phyloP scores from a whole-genome alignment of 352 stramenopile genomes.

The Phytophthora pisi region DNA sequence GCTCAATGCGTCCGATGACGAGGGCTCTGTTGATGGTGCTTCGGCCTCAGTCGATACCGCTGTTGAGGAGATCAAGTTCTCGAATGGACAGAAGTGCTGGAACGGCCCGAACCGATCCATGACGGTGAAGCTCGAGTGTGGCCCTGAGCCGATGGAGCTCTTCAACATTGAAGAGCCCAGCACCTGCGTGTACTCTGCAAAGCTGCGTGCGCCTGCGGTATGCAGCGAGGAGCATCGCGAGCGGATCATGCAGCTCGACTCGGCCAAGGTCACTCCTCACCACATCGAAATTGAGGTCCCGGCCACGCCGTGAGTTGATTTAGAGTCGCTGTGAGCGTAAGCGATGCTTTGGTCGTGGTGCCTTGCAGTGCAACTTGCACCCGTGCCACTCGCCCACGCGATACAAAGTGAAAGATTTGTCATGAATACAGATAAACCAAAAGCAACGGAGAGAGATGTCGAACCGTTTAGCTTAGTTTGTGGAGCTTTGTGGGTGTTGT shows the following conservation, averaged over 20 bases:
- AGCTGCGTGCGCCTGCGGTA: conserved; percentile 77
- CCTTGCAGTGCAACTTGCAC: background rate
- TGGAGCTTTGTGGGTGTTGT: conserved; percentile 10
- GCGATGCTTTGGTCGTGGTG: background rate
- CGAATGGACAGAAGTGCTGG: conserved; percentile 83
- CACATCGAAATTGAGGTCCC: conserved; percentile 72
- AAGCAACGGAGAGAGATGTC: conserved; percentile 1
- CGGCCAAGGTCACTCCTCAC: conserved; percentile 44
- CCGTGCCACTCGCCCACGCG: too few relatives aligned
- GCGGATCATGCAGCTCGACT: conserved; percentile 40
- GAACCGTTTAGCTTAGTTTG: conserved; percentile 10
- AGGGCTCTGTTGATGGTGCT: conserved; percentile 9
- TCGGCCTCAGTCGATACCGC: conserved; percentile 3
- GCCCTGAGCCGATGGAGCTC: conserved; percentile 61
- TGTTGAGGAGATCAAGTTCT: conserved; percentile 58
- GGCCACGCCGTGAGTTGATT: conserved; percentile 42
- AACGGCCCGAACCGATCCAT: conserved; percentile 86
- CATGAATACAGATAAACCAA: conserved; percentile 23
- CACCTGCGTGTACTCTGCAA: conserved; percentile 87
- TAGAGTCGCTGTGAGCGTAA: conserved; percentile 4
- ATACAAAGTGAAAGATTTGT: too few relatives aligned
- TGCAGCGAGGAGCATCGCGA: conserved; percentile 54
- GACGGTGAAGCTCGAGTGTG: conserved; percentile 77
- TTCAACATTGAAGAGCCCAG: conserved; percentile 81
- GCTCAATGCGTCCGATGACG: background rate